phyloP scores from a whole-genome alignment of 2,329 filamentous ascomycete genomes.

The Rutstroemia sp. region DNA sequence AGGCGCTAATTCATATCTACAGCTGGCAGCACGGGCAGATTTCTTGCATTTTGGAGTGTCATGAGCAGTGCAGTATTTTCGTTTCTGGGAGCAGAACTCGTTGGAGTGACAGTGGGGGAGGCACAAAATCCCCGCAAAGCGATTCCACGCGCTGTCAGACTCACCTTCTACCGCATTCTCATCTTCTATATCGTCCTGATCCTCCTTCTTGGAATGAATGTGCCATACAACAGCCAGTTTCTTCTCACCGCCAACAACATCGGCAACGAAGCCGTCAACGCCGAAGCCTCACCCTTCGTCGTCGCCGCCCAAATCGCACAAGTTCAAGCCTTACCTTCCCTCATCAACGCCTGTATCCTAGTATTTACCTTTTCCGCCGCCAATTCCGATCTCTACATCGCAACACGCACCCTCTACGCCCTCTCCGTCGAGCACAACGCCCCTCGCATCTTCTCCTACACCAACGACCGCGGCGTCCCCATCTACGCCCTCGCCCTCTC shows the following conservation, averaged over 20 bases:
- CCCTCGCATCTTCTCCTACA: slow-evolving; percentile 47
- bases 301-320: slow-evolving; percentile 57
- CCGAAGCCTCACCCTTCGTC: slow-evolving; percentile 45
- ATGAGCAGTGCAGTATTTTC: slow-evolving; percentile 47
- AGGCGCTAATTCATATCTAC: slow-evolving; percentile 2
- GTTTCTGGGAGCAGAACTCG: slow-evolving; percentile 56
- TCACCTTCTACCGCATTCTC: slow-evolving; percentile 54
- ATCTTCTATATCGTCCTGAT: slow-evolving; percentile 58
- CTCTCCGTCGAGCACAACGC: slow-evolving; percentile 61
- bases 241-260: slow-evolving; percentile 36
- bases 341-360: slow-evolving; percentile 62
- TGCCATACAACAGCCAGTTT: slow-evolving; percentile 46
- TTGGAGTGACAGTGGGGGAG: slow-evolving; percentile 57
- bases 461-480: slow-evolving; percentile 49
- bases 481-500: slow-evolving; percentile 37
- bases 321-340: slow-evolving; percentile 54
- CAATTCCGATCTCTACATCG: slow-evolving; percentile 56
- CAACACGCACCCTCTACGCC: slow-evolving; percentile 62
- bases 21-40: slow-evolving; percentile 41
- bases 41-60: slow-evolving; percentile 51
- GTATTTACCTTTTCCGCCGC: slow-evolving; percentile 58
- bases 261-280: slow-evolving; percentile 35
- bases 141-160: slow-evolving; percentile 56
- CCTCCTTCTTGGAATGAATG: slow-evolving; percentile 53
- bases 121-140: slow-evolving; percentile 56